Conservation (phyloP, 495 filamentous ascomycete genomes). For the Alectoria sarmentosa region DNA sequence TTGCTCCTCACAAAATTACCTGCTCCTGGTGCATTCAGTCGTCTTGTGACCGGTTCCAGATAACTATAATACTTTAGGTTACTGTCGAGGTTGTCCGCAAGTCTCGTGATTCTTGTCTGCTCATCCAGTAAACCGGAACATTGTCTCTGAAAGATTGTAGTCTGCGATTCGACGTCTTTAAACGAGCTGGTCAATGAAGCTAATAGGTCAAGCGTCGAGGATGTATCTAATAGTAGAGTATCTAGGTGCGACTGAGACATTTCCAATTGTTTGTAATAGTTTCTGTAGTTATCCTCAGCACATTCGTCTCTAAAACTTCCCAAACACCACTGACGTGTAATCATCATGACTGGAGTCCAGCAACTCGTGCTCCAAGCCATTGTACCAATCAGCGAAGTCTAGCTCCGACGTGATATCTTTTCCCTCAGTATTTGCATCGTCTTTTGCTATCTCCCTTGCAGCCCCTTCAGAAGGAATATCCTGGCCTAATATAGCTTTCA, state of each 20-base stretch:
- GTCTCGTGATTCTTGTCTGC: conserved; percentile 62
- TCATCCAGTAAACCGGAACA: conserved; percentile 79
- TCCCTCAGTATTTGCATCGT: conserved; percentile 33
- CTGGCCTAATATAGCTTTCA: conserved; percentile 47
- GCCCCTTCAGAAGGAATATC: conserved; percentile 30
- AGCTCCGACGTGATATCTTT: conserved; percentile 42
- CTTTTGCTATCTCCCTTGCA: conserved; percentile 19
- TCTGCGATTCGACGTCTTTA: conserved; percentile 78
- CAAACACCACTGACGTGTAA: conserved; percentile 58
- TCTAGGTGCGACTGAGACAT: conserved; percentile 74
- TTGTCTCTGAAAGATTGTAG: conserved; percentile 80
- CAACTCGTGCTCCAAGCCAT: conserved; percentile 55
- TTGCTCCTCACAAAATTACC: conserved; percentile 71
- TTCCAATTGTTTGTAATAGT: conserved; percentile 71
- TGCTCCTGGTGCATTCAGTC: conserved; percentile 87
- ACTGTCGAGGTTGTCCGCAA: conserved; percentile 74
- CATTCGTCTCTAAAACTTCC: background rate
- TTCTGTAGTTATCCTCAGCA: conserved; percentile 38
- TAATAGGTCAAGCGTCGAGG: conserved; percentile 64
- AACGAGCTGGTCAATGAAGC: conserved; percentile 75
- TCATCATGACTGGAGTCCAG: conserved; percentile 76
- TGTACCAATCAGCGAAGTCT: conserved; percentile 56
- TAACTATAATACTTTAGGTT: conserved; percentile 89
- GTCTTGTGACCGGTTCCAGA: conserved; percentile 80
- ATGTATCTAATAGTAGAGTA: conserved; percentile 67